Base-by-base conservation (phyloP, 768 basidiomycete genomes). In the Psilocybe cyanescens region DNA sequence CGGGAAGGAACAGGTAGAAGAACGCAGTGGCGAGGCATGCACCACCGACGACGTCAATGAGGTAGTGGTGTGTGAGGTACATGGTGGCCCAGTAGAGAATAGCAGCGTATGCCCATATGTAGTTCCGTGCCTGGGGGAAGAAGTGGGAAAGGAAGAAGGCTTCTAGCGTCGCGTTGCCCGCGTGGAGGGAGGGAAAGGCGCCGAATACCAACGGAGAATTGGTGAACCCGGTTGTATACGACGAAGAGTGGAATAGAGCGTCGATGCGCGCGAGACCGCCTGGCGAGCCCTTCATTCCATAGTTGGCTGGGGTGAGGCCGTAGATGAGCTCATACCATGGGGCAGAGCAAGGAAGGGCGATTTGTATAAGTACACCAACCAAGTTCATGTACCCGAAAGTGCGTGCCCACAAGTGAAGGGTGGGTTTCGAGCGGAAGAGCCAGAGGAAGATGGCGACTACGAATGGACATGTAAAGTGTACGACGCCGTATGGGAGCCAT, bases 241-340 rank as follows among this genome's bases (percentile, higher is more conserved):
- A 86, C 41, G 82, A 78, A 0, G 83, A 78, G 59, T 90, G 87
- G 72, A 99, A 92, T 44, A 99, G 81, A 37, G 85, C 83, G 73
- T 99, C 97, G 61, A 99, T 98, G 51, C 97, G 89, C 29, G 89
- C 87, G 11, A 99, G 85, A 1, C 97, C 97, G 8, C 95, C 97
- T 2, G 97, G 87, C 0, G 95, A 98, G 19, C 97, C 97, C 49
- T 86, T 87, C 84, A 97, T 95, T 51, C 79, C 78, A 79, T 99
- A 99, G 68, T 94, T 86, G 33, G 97, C 97, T 0, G 97, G 97
- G 0, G 94, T 97, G 39, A 98, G 87, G 1, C 97, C 97, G 72
- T 99, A 90, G 66, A 97, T 94, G 68, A 99, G 84, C 71, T 99
- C 97, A 75, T 99, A 99, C 97, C 97, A 91, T 4, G 97, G 97